Conservation (phyloP, 129 eudicot genomes). For the Flaveria trinervia region DNA sequence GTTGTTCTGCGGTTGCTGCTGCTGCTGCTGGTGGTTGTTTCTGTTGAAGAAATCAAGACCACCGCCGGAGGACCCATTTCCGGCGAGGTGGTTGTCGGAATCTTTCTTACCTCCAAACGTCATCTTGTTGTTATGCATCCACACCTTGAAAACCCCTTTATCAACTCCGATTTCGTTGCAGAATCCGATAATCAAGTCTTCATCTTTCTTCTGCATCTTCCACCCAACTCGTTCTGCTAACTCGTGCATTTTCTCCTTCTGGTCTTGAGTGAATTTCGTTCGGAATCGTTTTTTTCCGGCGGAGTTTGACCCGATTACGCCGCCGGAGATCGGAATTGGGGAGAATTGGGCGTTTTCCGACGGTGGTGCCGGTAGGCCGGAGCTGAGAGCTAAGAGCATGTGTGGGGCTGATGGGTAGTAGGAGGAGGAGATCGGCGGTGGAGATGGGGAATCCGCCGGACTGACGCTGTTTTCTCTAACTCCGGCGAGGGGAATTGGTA, state of each 20-base stretch:
- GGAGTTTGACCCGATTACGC: conserved; percentile 12
- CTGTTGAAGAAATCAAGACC: conserved; percentile 33
- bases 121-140: conserved; percentile 94
- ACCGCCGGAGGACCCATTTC: conserved; percentile 28
- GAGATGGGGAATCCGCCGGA: conserved; percentile 75
- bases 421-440: conserved; percentile 88
- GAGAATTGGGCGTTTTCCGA: conserved; percentile 24
- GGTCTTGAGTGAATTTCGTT: conserved; percentile 61
- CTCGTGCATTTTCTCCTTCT: conserved; percentile 75
- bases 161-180: conserved; percentile 73
- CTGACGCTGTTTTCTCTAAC: conserved; percentile 22
- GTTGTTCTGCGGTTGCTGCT: conserved; percentile 27
- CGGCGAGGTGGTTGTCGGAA: conserved; percentile 20
- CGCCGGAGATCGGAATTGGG: conserved; percentile 28
- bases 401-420: conserved; percentile 90
- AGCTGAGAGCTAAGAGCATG: conserved; percentile 81
- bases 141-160: conserved; percentile 73
- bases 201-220: conserved; percentile 84
- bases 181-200: conserved; percentile 41
- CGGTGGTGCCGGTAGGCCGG: conserved; percentile 41
- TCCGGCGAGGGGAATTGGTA: conserved; percentile 38
- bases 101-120: conserved; percentile 54
- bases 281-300: conserved; percentile 60
- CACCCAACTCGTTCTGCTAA: conserved; percentile 75
- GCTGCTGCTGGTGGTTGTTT: conserved; percentile 28